phyloP scores from a whole-genome alignment of 2,329 filamentous ascomycete species.

The Clathrospora elynae region DNA sequence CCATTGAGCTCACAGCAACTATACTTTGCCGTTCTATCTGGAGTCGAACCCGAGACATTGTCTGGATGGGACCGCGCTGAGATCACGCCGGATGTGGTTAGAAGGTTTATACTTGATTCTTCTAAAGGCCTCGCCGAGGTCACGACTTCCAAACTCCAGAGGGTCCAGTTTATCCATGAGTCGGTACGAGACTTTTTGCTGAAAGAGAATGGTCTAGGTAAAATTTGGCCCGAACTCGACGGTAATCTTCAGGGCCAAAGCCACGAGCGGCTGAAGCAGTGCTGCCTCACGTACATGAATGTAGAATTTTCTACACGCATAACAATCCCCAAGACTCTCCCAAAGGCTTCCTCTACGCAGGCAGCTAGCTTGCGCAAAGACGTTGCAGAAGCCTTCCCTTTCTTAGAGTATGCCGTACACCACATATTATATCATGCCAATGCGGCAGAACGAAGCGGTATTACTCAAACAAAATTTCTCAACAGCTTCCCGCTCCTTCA shows the following conservation, averaged over 20 bases:
- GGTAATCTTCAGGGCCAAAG: conserved; percentile 42
- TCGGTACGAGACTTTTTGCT: conserved; percentile 49
- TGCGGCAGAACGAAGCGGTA: conserved; percentile 32
- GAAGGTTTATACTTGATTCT: conserved; percentile 27
- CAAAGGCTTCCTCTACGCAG: conserved; percentile 9
- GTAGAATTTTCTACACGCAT: conserved; percentile 16
- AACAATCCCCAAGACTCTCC: neutral
- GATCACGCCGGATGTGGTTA: conserved; percentile 13
- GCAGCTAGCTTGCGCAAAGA: conserved; percentile 7
- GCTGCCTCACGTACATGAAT: conserved; percentile 52
- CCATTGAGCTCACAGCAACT: conserved; percentile 23
- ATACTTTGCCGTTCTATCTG: conserved; percentile 21
- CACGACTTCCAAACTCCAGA: conserved; percentile 21
- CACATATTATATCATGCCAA: conserved; percentile 53
- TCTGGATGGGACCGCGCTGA: conserved; percentile 22
- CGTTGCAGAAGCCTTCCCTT: conserved; percentile 45
- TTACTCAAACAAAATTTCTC: conserved; percentile 27
- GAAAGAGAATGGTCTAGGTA: conserved; percentile 40
- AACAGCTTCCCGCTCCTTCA: conserved; percentile 27
- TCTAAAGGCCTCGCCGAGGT: conserved; percentile 33
- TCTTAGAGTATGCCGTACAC: conserved; percentile 54
- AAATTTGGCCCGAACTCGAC: conserved; percentile 43
- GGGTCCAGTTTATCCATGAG: conserved; percentile 41
- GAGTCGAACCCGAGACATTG: conserved; percentile 10
- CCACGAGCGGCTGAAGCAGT: conserved; percentile 50